These are phyloP conservation scores for Exophiala sp. DNA, from an alignment of 2,329 filamentous ascomycete species.

Conservation along the genomic window DNA sequence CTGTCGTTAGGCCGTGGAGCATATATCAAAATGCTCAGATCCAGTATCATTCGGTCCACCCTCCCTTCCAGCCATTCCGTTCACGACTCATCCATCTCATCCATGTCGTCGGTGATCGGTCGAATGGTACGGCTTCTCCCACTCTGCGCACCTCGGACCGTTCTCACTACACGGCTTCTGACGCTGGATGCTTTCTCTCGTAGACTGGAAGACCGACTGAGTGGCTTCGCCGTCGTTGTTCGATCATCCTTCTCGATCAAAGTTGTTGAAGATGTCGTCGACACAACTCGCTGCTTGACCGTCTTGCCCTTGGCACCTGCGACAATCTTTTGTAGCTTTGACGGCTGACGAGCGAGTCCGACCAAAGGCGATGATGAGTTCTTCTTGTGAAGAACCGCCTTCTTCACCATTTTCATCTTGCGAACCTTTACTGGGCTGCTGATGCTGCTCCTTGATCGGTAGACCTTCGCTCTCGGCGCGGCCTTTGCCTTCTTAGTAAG, in stretches of 20 bases:
- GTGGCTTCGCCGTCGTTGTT: constrained; percentile 1
- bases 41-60: too few relatives aligned
- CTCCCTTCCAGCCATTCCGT: neutral
- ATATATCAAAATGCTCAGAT: too few relatives aligned
- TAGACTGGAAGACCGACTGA: constrained; percentile 19
- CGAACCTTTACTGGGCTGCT: constrained; percentile 16
- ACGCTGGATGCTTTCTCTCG: constrained; percentile 24
- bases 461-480: constrained; percentile 9
- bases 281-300: constrained; percentile 16
- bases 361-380: constrained; percentile 2
- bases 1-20: too few relatives aligned
- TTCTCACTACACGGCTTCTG: constrained; percentile 22
- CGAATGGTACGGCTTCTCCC: constrained; percentile 15
- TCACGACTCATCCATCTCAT: neutral
- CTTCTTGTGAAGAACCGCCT: constrained; percentile 13
- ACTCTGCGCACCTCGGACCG: constrained; percentile 19
- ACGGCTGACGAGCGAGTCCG: constrained; percentile 14
- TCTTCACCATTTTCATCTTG: constrained; percentile 15
- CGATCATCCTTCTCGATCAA: constrained; percentile 19
- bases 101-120: constrained; percentile 8
- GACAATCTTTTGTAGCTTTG: constrained; percentile 22
- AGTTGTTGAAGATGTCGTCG: constrained; percentile 18
- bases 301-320: constrained; percentile 10
- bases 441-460: constrained; percentile 6
- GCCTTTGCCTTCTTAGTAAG: constrained; percentile 24